A percentile compares a stretch with the other conserved stretches of the same genome.
Evolutionary conservation across 2,329 filamentous ascomycete species (phyloP).

Genomic region (Monilinia vaccinii-corymbosi): DNA sequence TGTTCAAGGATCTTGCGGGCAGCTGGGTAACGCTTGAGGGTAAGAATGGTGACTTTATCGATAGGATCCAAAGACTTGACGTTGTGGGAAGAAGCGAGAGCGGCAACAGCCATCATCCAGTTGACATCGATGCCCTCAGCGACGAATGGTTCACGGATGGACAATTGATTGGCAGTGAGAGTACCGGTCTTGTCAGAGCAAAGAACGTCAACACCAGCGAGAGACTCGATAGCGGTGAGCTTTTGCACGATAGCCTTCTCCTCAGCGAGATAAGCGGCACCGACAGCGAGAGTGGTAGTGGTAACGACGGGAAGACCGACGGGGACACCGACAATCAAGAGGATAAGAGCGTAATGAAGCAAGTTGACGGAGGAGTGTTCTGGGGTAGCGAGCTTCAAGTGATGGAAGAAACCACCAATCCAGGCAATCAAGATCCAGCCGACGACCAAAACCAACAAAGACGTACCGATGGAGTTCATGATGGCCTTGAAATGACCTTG

Average conservation of each 20-base stretch:
- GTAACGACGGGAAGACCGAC: conserved; percentile 74
- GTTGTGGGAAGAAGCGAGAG: conserved; percentile 70
- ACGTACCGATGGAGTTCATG: conserved; percentile 73
- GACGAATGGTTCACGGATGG: conserved; percentile 68
- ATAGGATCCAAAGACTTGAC: conserved; percentile 71
- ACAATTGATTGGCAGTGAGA: conserved; percentile 65
- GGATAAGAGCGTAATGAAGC: conserved; percentile 58
- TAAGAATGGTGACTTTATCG: conserved; percentile 70
- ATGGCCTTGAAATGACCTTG: conserved; percentile 74
- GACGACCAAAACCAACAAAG: conserved; percentile 66
- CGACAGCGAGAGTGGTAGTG: conserved; percentile 68
- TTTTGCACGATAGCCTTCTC: conserved; percentile 75
- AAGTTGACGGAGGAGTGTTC: conserved; percentile 52
- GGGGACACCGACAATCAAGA: conserved; percentile 70
- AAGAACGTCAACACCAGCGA: conserved; percentile 67
- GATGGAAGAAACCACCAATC: conserved; percentile 72
- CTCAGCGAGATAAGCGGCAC: conserved; percentile 67
- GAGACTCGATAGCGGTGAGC: conserved; percentile 68
- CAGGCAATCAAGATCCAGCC: conserved; percentile 67
- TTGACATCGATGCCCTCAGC: conserved; percentile 70
- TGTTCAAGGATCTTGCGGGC: conserved; percentile 66
- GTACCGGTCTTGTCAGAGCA: conserved; percentile 80
- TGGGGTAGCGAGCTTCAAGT: conserved; percentile 52
- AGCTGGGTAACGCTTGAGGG: conserved; percentile 67
- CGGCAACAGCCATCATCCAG: conserved; percentile 78